These are phyloP conservation scores for Helenozyma baotianmanensis DNA, from an alignment of 805 yeast species.

Conservation along the genomic window DNA sequence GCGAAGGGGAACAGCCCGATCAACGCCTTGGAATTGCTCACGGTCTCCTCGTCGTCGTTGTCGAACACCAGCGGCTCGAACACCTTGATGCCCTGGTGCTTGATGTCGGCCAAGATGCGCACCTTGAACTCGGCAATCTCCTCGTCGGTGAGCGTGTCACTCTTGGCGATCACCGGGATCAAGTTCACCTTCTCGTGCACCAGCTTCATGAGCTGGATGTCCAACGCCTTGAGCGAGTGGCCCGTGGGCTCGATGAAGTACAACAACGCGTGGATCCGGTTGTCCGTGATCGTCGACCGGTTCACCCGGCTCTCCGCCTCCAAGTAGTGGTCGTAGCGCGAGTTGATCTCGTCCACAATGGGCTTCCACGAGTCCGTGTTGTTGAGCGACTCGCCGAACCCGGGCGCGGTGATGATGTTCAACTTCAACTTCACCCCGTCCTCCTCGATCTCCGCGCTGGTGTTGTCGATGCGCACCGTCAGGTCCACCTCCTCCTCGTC, in stretches of 20 bases:
- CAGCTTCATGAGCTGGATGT: conserved; percentile 80
- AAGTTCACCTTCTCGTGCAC: conserved; percentile 88
- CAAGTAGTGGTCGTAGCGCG: conserved; percentile 80
- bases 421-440: conserved; percentile 85
- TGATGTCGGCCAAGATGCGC: conserved; percentile 73
- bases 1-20: conserved; percentile 83
- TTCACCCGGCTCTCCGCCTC: conserved; percentile 84
- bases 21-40: conserved; percentile 59
- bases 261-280: conserved; percentile 87
- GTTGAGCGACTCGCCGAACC: conserved; percentile 88
- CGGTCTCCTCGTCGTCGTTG: conserved; percentile 81
- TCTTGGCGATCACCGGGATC: conserved; percentile 91
- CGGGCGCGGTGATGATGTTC: conserved; percentile 85
- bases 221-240: conserved; percentile 84
- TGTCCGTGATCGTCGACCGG: conserved; percentile 68
- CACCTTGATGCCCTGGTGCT: conserved; percentile 61
- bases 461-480: conserved; percentile 23
- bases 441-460: conserved; percentile 59
- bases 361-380: conserved; percentile 79
- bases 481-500: conserved; percentile 16
- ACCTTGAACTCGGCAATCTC: conserved; percentile 75
- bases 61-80: conserved; percentile 78
- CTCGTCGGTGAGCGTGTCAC: conserved; percentile 86
- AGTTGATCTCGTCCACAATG: conserved; percentile 81
- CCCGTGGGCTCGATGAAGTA: conserved; percentile 98